These are phyloP conservation scores for Skeletonema costatum DNA, from an alignment of 108 stramenopile genomes.

Conservation along the genomic window DNA sequence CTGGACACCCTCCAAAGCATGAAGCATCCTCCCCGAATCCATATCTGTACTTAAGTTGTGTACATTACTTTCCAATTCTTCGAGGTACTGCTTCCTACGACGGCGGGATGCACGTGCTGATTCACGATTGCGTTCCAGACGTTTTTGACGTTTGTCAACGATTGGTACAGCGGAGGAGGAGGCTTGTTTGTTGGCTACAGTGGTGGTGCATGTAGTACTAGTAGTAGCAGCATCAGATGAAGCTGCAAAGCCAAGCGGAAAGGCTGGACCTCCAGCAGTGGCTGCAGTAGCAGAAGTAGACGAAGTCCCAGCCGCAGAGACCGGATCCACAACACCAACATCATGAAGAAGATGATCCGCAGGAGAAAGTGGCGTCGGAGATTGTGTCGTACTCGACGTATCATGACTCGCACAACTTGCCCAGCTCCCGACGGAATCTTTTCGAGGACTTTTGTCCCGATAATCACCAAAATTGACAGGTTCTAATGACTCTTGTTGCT, in stretches of 20 bases:
- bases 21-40: conserved; percentile 78
- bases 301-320: too few species aligned
- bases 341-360: background rate
- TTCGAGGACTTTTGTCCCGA: conserved; percentile 1
- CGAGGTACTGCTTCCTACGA: conserved; percentile 93
- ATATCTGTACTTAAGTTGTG: conserved; percentile 64
- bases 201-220: background rate
- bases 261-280: background rate
- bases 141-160: conserved; percentile 64
- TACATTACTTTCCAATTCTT: conserved; percentile 89
- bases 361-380: background rate
- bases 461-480: conserved; percentile 13
- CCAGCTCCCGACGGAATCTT: background rate
- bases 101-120: conserved; percentile 91
- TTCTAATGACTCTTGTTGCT: background rate
- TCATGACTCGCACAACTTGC: background rate
- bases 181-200: background rate
- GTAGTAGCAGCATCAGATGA: background rate
- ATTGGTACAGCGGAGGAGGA: background rate
- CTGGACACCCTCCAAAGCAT: conserved; percentile 58
- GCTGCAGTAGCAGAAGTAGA: background rate
- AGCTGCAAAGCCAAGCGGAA: background rate
- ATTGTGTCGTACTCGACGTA: background rate
- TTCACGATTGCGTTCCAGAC: conserved; percentile 94
- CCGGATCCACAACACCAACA: background rate